Base-by-base conservation (phyloP, 148 eudicot genomes). In the Diospyros kaki region DNA sequence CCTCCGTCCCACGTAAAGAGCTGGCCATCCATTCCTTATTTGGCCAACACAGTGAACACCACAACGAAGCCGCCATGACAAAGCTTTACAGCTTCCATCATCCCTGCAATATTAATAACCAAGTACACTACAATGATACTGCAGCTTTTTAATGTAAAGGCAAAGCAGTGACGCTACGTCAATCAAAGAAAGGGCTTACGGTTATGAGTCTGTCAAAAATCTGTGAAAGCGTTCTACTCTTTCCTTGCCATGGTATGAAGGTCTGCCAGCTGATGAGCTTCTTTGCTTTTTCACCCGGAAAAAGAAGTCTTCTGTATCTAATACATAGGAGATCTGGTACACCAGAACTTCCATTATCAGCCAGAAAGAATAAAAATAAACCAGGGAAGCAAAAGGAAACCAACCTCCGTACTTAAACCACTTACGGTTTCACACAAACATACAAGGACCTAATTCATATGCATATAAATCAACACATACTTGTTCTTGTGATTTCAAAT, bases 301-400 rank as follows among this genome's bases (percentile, higher is more conserved):
- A 69, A 88, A 87, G 81, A 76, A 83, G 76, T 94, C 98, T 77
- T 93, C 98, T 4, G 98, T 93, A 72, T 91, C 96, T 18, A 93
- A 78, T 66, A 93, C 98, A 77, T 91, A 93, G 6, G 89, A 88
- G 73, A 93, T 91, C 98, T 93, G 89, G 64, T 76, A 53, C 40
- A 61, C n/a, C 42, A 73, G 41, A 17, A 51, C 28, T 58, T 39
- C 5, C 10, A 59, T 67, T 46, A 66, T 73, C 61, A 72, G 46
- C 17, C n/a, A 72, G 59, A 66, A 56, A 46, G 6, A 12, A 4
- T 17, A 62, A 4, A 40, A 17, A 55, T 46, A 18, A 46, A 15
- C 74, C 14, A 38, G 2, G 9, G 54, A 13, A 68, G 48, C 50
- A 28, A n/a, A 68, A 6, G 62, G 72, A 54, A 40, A 54, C 54